Base-by-base conservation (phyloP, 1,284 basidiomycete genomes). In the Naganishia albida region DNA sequence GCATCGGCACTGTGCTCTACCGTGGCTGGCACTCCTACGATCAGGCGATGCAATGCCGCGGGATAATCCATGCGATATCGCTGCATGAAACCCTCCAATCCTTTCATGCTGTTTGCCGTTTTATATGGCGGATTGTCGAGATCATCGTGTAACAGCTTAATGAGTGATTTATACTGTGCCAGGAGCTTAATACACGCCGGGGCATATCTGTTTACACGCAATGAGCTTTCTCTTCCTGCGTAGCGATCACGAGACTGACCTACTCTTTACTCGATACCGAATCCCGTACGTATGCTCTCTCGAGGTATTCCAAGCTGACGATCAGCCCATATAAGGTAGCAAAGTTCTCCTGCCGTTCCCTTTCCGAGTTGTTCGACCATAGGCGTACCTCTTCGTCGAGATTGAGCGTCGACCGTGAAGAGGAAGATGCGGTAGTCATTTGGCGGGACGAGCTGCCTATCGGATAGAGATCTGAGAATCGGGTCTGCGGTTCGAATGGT, bases 121-220 rank as follows among this genome's bases (percentile, higher is more conserved):
- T 51, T 48, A 23, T 59, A 50, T 20, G 66, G 64, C 6, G 51
- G 64, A 63, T 54, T 60, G n/a, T 77, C 78, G 30, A 95, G 88
- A 40, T 89, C 88, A 66, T 92, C 88, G 25, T 87, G 87, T 15
- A 99, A 88, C 43, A 98, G 85, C 80, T 94, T 97, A 71, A 94
- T 83, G 85, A 96, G 89, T 1, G 93, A 96, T 85, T 97, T 97
- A 82, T 94, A 98, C 80, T 98, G 94, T 16, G 90, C 91, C 10
- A 99, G 80, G 20, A 99, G 81, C 51, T 91, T 85, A 18, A 91
- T 92, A 76, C 95, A 99, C 69, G 93, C 93, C 65, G 93, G 93
- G 65, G 93, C 93, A 79, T 99, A 99, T 82, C 92, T 94, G 44
- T 46, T 34, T 42, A 76, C 55, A 52, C 8, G 40, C 68, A 54